Base-by-base conservation (phyloP, 2,329 filamentous ascomycete species). In the Chrysoporthe cubensis region DNA sequence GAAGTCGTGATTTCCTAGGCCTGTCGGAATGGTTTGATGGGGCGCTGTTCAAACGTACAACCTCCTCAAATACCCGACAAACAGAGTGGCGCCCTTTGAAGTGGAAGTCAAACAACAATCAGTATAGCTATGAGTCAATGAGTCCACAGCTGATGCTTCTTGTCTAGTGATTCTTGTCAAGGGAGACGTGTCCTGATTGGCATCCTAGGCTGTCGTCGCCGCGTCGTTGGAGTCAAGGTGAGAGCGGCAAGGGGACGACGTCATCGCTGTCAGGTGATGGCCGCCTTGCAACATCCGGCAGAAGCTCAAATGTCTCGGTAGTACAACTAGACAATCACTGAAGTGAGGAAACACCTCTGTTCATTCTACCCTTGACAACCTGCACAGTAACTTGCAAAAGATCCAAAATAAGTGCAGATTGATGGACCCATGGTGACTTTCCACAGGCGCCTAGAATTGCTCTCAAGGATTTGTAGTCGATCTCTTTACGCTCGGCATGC, bases 231-330 rank as follows among this genome's bases (percentile, higher is more conserved):
- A 43, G 52, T 26, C 34, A n/a, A 34, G 5, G 42, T 46, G 42
- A 46, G 18, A 34, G 59, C 16, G 42, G 43, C 44, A 26, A 37
- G 37, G 54, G 32, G 46, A 52, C 46, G 62, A 65, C 62, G 62
- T 65, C 62, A 65, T 65, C 13, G 34, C 37, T 54, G 62, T 46
- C 50, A 43, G 50, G 62, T 63, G 46, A 63, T 14, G 16, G 21
- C 40, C 40, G n/a, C 37, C 44, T 34, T 44, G 34, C n/a, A 56
- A 37, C n/a, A 44, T n/a, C 9, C n/a, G 34, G 26, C 26, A 26
- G 26, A 26, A 26, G 40, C 26, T 40, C 21, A 16, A 52, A 4
- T 43, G 34, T 26, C 21, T 59, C 37, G 11, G 46, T 9, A 50
- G 46, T 50, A 50, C 46, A 6, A 5, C n/a, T 50, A 9, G 5